Conservation (phyloP, 169 alveolate species). For the Eimeria acervulina region DNA sequence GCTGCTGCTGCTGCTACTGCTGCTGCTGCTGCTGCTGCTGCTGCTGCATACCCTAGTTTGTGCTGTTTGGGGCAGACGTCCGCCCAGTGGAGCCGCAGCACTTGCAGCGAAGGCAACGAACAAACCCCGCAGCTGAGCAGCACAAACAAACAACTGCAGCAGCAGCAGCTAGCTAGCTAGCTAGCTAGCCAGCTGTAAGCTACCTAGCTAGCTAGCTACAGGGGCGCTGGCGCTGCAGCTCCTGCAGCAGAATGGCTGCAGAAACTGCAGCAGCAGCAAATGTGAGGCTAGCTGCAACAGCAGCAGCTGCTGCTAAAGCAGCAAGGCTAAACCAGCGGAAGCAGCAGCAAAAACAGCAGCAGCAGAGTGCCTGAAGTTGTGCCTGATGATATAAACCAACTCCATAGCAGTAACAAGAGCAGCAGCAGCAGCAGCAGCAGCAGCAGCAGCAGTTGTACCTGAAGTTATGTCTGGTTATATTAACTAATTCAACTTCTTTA, state of each 20-base stretch:
- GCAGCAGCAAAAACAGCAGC: background rate
- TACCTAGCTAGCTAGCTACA: background rate
- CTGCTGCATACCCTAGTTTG: constrained; percentile 3
- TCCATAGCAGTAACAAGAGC: background rate
- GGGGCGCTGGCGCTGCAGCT: background rate
- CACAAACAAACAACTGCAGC: background rate
- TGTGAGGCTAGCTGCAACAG: no score
- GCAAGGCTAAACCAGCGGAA: background rate
- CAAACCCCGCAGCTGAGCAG: background rate
- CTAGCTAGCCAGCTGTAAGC: background rate
- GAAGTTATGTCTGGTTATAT: background rate
- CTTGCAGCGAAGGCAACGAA: background rate
- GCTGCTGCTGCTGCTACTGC: constrained; percentile 41
- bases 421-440: background rate
- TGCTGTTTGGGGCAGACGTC: constrained; percentile 28
- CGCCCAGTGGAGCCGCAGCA: constrained; percentile 53
- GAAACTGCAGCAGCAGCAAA: background rate
- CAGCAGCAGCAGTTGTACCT: constrained; percentile 24
- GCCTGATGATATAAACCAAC: no score
- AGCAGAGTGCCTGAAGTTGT: no score
- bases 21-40: constrained; percentile 41
- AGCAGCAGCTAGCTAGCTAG: background rate
- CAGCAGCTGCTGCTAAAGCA: background rate
- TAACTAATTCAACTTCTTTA: background rate
- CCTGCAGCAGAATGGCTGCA: background rate